Base-by-base conservation (phyloP, 768 basidiomycete genomes). In the Leccinum subtestaceum region DNA sequence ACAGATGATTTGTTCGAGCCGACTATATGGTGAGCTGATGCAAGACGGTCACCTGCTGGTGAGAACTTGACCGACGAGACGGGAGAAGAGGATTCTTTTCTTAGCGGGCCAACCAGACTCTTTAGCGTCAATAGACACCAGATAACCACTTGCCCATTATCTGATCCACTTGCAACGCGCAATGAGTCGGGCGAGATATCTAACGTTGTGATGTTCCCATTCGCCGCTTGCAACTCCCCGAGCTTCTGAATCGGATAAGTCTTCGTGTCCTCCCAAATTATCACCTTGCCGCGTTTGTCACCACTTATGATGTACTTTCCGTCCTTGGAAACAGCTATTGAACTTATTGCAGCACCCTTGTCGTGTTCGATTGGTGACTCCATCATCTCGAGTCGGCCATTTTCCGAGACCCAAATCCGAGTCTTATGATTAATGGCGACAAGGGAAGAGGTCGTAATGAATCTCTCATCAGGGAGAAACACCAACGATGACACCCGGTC, bases 11-110 rank as follows among this genome's bases (percentile, higher is more conserved):
- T n/a, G 19, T 51, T 48, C 34, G 7, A 15, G 19, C 48, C 58
- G 15, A 40, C 27, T 13, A 38, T 4, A n/a, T 17, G 23, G 29
- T 59, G 40, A 17, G 48, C 53, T 13, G 58, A 56, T 3, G 63
- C 64, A 12, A 66, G 55, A 32, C 38, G 60, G 13, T 15, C 48
- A 12, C 64, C 65, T 2, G 32, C 15, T 1, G 65, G 64, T 1
- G 65, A 66, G 47, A 66, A 66, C 53, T 63, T 63, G 59, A 66
- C 36, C 1, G 61, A 62, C 11, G 58, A 54, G 11, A 66, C 29
- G 4, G 59, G 52, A n/a, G 52, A 51, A n/a, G 47, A 53, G 23
- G 23, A 31, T 7, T 40, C 40, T 27, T 62, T 47, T 19, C 9
- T 32, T 17, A 63, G 15, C 23, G 63, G 52, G 10, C 63, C 57